phyloP scores from a whole-genome alignment of 2,329 filamentous ascomycete genomes.

The Penicillium hordei region DNA sequence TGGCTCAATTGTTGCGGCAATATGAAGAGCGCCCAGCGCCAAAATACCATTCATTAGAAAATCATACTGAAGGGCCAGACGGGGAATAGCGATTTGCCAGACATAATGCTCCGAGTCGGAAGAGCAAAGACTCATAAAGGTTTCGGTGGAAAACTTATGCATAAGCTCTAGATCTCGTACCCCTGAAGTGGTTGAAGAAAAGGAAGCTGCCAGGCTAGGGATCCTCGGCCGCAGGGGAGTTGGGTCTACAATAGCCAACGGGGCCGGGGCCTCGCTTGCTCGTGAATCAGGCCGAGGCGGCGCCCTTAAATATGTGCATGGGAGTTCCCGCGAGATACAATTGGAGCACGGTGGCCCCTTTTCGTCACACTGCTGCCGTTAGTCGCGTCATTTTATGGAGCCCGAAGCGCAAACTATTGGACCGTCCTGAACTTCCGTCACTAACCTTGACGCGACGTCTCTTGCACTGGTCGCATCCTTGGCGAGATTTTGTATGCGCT shows the following conservation, averaged over 20 bases:
- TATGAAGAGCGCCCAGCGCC: conserved; percentile 43
- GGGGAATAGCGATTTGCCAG: conserved; percentile 45
- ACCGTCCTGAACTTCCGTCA: background rate
- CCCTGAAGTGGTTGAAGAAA: conserved; percentile 18
- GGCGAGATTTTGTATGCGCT: conserved; percentile 45
- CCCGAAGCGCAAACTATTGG: background rate
- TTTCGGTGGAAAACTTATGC: conserved; percentile 53
- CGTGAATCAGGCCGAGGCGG: conserved; percentile 18
- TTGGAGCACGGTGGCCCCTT: conserved; percentile 42
- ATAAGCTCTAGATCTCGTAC: conserved; percentile 52
- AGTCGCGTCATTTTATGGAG: conserved; percentile 13
- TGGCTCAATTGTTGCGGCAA: conserved; percentile 34
- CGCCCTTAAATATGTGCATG: conserved; percentile 32
- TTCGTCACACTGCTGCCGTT: conserved; percentile 40
- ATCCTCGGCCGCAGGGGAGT: conserved; percentile 15
- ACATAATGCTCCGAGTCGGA: conserved; percentile 32
- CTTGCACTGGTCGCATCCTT: conserved; percentile 45
- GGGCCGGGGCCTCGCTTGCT: conserved; percentile 2
- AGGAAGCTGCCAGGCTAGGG: conserved; percentile 19
- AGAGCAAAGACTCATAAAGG: conserved; percentile 45
- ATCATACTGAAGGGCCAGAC: conserved; percentile 40
- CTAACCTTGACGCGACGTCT: conserved; percentile 43
- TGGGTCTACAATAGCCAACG: conserved; percentile 10
- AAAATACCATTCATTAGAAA: conserved; percentile 46
- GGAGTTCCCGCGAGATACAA: conserved; percentile 38